Evolutionary conservation across 2,329 filamentous ascomycete species (phyloP).

Genomic region (Sporothrix sp.): DNA sequence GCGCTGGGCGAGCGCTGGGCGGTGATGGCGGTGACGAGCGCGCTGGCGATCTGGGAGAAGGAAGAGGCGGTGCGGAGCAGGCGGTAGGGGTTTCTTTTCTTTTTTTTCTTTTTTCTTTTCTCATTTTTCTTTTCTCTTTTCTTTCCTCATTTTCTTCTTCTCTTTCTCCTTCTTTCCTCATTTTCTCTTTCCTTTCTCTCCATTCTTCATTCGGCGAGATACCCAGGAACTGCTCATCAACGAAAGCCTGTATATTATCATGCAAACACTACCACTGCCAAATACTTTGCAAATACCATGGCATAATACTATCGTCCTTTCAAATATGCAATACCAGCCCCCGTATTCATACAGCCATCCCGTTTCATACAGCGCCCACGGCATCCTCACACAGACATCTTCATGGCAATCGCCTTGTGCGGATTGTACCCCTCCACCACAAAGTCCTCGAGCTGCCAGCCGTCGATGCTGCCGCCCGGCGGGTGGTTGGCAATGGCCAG

Average conservation of each 20-base stretch:
- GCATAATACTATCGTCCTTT: no score
- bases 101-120: neutral
- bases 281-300: no score
- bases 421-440: constrained; percentile 80
- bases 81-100: neutral
- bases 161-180: neutral
- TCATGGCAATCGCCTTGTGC: constrained; percentile 90
- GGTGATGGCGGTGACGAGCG: constrained; percentile 33
- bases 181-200: neutral
- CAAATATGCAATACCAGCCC: neutral
- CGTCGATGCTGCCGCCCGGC: constrained; percentile 68
- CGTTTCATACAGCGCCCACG: no score
- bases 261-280: no score
- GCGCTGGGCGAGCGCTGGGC: constrained; percentile 33
- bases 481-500: constrained; percentile 56
- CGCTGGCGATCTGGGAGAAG: constrained; percentile 25
- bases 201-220: neutral
- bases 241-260: no score
- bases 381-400: constrained; percentile 97
- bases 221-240: neutral
- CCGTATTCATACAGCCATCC: neutral
- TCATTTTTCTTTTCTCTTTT: neutral
- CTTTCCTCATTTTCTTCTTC: neutral
- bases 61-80: constrained; percentile 11
- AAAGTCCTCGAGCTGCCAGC: constrained; percentile 84